These are phyloP conservation scores for Hypseocharis bilobata DNA, from an alignment of 441 rosid genomes.

Conservation along the genomic window DNA sequence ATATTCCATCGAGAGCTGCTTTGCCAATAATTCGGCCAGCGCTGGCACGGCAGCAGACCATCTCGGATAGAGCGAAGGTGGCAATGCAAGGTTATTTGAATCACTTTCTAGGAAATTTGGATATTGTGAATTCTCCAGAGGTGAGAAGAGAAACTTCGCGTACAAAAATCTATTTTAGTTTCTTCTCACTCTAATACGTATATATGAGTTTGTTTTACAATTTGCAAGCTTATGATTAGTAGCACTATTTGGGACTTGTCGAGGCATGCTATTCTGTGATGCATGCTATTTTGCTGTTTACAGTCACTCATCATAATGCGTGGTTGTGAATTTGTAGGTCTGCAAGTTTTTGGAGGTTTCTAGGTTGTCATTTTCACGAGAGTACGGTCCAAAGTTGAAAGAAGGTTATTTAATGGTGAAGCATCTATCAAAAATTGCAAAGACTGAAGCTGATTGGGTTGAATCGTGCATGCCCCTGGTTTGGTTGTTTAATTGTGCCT, in stretches of 20 bases:
- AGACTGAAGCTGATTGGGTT: slow-evolving; percentile 48
- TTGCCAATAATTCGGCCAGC: slow-evolving; percentile 87
- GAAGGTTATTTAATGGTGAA: slow-evolving; percentile 88
- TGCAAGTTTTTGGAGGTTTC: slow-evolving; percentile 99
- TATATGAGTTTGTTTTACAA: no score
- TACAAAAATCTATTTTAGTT: slow-evolving; percentile 6
- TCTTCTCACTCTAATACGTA: no score
- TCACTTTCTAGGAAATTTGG: slow-evolving; percentile 87
- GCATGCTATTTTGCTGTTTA: slow-evolving; percentile 4
- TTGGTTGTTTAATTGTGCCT: slow-evolving; percentile 70
- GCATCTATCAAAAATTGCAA: slow-evolving; percentile 70
- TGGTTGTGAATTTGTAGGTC: slow-evolving; percentile 48
- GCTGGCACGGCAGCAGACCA: slow-evolving; percentile 78
- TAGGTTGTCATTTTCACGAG: slow-evolving; percentile 78
- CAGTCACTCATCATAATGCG: slow-evolving; percentile 24
- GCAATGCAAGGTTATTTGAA: slow-evolving; percentile 95
- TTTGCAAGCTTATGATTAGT: neutral
- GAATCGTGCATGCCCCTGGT: slow-evolving; percentile 70
- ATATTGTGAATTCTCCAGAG: slow-evolving; percentile 92
- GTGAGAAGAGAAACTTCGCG: slow-evolving; percentile 24
- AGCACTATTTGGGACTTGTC: no score
- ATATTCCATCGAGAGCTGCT: slow-evolving; percentile 98
- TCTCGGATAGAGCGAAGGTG: slow-evolving; percentile 80
- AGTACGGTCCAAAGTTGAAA: slow-evolving; percentile 95
- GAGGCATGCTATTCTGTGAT: no score